Evolutionary conservation across 768 basidiomycete genomes (phyloP), one percentile per base, ranked within the genome.

Genomic region (Lactifluus hygrophoroides): DNA sequence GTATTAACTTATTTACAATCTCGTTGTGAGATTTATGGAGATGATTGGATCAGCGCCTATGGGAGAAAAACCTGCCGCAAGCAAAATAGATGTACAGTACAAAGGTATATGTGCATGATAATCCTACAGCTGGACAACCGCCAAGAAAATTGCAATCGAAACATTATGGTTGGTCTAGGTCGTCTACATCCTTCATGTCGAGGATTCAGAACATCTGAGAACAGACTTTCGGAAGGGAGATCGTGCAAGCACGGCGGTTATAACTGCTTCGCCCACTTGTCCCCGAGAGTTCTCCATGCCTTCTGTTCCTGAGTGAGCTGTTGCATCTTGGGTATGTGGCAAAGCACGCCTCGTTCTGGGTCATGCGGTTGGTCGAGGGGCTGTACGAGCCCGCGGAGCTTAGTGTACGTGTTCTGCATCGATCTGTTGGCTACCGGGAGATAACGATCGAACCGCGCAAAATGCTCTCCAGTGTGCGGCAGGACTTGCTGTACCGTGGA

Each of bases 311-410:
- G 46, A 34, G 43, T 45, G 35, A 60, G 59, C 21, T 60, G 59
- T 0, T 60, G 59, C 0, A n/a, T 28, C 28, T 30, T 49, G 1
- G 9, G 32, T 49, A 60, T 9, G 37, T 23, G 21, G 13, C 54
- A 54, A 17, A 60, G 34, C 19, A 60, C 48, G 30, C 58, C 58
- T 30, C 44, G 42, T 25, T 23, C 23, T 1, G 54, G 48, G 16
- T 60, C 49, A 13, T 60, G 13, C 21, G 48, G 59, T 28, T 35
- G 48, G 7, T 51, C 37, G 21, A 60, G 35, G 14, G 59, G 59
- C 13, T 25, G 35, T 21, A 56, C 54, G 13, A 60, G 48, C 14
- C 43, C 28, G 14, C 23, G 43, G 7, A 60, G 54, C 42, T 43
- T 32, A 5, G 5, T 32, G 32, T 60, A 60, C 35, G 46, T 14